Base-by-base conservation (phyloP, 2,329 filamentous ascomycete species). In the Calonectria henricotiae region DNA sequence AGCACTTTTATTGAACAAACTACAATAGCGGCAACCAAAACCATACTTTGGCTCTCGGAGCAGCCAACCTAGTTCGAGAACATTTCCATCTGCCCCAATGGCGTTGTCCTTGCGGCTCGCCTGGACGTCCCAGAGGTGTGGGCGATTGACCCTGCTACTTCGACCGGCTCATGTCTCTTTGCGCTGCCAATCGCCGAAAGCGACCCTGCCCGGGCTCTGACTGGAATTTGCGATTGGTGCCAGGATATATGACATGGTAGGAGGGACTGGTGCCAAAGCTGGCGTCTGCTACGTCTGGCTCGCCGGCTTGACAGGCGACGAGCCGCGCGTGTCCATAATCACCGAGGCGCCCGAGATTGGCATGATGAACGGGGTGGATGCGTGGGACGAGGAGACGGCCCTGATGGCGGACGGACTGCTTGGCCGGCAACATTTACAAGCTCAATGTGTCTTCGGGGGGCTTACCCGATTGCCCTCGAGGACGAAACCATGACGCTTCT, bases 31-130 rank as follows among this genome's bases (percentile, higher is more conserved):
- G 62, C 64, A 27, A 39, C 55, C 3, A 70, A 54, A 35, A 76
- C 74, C 11, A 27, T 76, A 20, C 74, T 74, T 35, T 72, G 73
- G 7, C 74, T 76, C 49, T 37, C 65, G 13, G 58, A 63, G 8
- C 63, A 75, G 8, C 72, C 74, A 65, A 75, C 72, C 27, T 76
- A 74, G 74, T 76, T 76, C 27, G 74, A 76, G 30, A 76, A 76
- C 46, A 75, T 76, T 20, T n/a, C 62, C 23, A 70, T 70, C 39
- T 62, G 68, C 5, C 60, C 73, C 13, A 67, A 67, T 5, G 73
- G 74, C 25, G 68, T 25, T 15, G 32, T 76, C 47, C 30, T 76
- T 2, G 62, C 67, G 23, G 76, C 74, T 44, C 74, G 74, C 15
- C 71, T 76, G 1, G 74, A 76, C 37, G 46, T 72, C 20, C 73